Conservation (phyloP, 2,329 filamentous ascomycete genomes). For the Colletotrichum chrysophilum region DNA sequence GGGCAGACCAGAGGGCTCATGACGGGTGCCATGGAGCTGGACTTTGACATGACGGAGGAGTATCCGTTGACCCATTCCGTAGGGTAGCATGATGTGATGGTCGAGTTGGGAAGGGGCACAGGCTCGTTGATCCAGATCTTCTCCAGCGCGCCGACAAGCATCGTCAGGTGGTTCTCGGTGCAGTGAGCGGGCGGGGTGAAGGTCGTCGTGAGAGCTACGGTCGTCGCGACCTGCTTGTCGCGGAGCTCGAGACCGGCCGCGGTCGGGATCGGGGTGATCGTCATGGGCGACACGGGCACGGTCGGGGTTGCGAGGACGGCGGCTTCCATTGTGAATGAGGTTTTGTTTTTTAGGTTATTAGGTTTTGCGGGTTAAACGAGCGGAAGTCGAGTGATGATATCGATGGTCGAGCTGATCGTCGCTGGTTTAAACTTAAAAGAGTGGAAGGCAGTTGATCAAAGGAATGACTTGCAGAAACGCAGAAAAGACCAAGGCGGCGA, state of each 20-base stretch:
- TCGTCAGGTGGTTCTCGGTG: conserved; percentile 14
- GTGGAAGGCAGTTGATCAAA: conserved; percentile 6
- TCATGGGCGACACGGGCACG: background rate
- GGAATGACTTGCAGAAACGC: background rate
- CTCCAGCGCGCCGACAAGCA: conserved; percentile 17
- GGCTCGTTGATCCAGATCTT: conserved; percentile 22
- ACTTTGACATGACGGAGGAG: background rate
- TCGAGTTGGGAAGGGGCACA: conserved; percentile 11
- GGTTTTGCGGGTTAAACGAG: background rate
- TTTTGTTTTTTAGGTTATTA: background rate
- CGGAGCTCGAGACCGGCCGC: background rate
- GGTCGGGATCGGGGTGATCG: background rate
- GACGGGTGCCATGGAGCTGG: conserved; percentile 16
- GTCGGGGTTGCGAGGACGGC: background rate
- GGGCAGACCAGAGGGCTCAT: conserved; percentile 17
- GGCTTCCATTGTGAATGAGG: background rate
- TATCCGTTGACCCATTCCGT: conserved; percentile 13
- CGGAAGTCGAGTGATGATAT: background rate
- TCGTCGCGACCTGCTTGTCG: background rate
- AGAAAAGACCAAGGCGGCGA: background rate
- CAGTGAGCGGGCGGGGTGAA: conserved; percentile 14
- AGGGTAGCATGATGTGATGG: conserved; percentile 11
- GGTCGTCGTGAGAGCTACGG: conserved; percentile 13
- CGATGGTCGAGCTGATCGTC: background rate
- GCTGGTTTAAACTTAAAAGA: background rate